Conservation (phyloP, 768 basidiomycete species). For the Serendipita sp. region DNA sequence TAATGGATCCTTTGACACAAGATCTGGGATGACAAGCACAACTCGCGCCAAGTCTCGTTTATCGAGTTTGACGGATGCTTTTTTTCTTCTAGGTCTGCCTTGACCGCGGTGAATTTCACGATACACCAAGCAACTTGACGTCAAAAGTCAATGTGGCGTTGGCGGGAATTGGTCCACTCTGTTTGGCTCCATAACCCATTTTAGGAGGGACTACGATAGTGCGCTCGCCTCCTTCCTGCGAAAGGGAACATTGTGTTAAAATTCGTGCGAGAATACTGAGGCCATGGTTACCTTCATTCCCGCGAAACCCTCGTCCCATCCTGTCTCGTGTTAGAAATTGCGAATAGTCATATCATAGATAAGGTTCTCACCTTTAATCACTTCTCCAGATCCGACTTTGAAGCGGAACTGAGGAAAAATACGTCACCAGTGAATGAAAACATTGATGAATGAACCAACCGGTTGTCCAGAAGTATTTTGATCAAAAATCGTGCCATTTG, state of each 20-base stretch:
- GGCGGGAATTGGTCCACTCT: constrained; percentile 44
- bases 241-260: background rate
- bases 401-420: constrained; percentile 42
- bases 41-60: no score
- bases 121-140: background rate
- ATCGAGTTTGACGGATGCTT: no score
- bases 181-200: constrained; percentile 53
- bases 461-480: constrained; percentile 72
- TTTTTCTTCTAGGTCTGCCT: no score
- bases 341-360: background rate
- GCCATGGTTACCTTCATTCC: constrained; percentile 63
- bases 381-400: constrained; percentile 70
- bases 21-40: no score
- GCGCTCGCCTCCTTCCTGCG: constrained; percentile 49
- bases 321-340: constrained; percentile 19
- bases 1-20: no score
- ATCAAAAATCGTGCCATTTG: constrained; percentile 61
- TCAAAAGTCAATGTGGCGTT: constrained; percentile 70
- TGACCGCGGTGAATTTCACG: background rate
- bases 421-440: background rate
- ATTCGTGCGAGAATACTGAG: no score
- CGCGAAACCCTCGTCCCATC: constrained; percentile 82
- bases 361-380: constrained; percentile 57
- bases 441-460: constrained; percentile 31
- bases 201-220: constrained; percentile 54